These are phyloP conservation scores for Phaeosphaeria sp. DNA, from an alignment of 2,329 filamentous ascomycete species.

Conservation along the genomic window DNA sequence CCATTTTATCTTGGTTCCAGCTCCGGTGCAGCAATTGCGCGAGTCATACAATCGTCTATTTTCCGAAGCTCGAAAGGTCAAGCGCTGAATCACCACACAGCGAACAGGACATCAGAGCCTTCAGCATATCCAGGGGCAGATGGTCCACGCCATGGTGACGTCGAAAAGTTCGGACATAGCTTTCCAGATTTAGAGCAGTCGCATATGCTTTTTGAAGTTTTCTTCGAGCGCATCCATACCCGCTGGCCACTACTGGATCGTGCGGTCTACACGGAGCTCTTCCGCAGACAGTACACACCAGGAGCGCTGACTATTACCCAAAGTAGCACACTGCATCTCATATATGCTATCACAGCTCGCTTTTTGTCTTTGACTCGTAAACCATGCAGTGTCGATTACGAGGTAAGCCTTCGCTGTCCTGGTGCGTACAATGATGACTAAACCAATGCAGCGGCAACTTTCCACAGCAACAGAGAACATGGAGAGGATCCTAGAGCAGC, in stretches of 20 bases:
- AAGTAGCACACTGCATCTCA: slow-evolving; percentile 30
- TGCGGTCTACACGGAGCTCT: slow-evolving; percentile 28
- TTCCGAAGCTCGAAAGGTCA: slow-evolving; percentile 19
- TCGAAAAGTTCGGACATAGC: slow-evolving; percentile 1
- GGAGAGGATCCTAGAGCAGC: slow-evolving; percentile 31
- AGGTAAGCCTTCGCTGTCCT: slow-evolving; percentile 8
- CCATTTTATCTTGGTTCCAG: slow-evolving; percentile 38
- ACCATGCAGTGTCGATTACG: slow-evolving; percentile 31
- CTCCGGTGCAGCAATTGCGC: slow-evolving; percentile 37
- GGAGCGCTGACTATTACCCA: slow-evolving; percentile 27
- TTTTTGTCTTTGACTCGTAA: slow-evolving; percentile 35
- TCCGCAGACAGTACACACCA: slow-evolving; percentile 26
- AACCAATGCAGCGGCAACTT: slow-evolving; percentile 21
- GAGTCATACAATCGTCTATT: slow-evolving; percentile 34
- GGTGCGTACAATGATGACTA: neutral
- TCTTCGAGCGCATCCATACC: slow-evolving; percentile 35
- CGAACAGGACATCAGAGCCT: neutral
- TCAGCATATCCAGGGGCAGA: neutral
- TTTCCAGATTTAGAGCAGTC: slow-evolving; percentile 24
- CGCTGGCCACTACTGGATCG: slow-evolving; percentile 35
- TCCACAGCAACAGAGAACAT: slow-evolving; percentile 30
- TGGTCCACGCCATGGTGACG: neutral
- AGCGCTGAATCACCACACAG: neutral
- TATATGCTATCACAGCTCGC: slow-evolving; percentile 36
- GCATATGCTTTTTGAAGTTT: slow-evolving; percentile 29